Percentiles rank a stretch among this genome's conserved stretches.
phyloP scores from a whole-genome alignment of 2,329 filamentous ascomycete genomes.

The Calonectria naviculata region DNA sequence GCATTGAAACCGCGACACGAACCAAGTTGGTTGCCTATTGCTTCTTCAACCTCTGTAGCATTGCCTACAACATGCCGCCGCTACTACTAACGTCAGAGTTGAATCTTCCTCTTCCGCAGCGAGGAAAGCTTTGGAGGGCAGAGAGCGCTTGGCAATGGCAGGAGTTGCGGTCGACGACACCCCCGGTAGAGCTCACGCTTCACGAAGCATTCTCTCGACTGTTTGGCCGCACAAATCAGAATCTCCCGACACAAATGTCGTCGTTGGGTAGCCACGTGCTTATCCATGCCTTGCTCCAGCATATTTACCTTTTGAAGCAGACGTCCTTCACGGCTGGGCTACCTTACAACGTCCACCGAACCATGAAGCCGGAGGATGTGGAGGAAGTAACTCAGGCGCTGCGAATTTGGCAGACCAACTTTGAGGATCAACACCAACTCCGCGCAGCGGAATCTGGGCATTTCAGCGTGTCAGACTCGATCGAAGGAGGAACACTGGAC shows the following conservation, averaged over 20 bases:
- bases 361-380: slow-evolving; percentile 64
- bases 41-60: slow-evolving; percentile 72
- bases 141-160: slow-evolving; percentile 71
- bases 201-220: slow-evolving; percentile 68
- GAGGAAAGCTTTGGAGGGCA: slow-evolving; percentile 67
- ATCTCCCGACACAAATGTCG: slow-evolving; percentile 61
- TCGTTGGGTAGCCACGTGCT: slow-evolving; percentile 77
- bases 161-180: slow-evolving; percentile 63
- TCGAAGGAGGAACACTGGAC: slow-evolving; percentile 69
- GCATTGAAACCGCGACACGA: slow-evolving; percentile 65
- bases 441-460: slow-evolving; percentile 61
- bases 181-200: slow-evolving; percentile 62
- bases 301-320: slow-evolving; percentile 77
- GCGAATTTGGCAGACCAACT: slow-evolving; percentile 67
- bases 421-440: slow-evolving; percentile 66
- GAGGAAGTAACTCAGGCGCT: slow-evolving; percentile 67
- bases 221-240: slow-evolving; percentile 62
- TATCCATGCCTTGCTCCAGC: slow-evolving; percentile 78
- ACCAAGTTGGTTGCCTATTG: slow-evolving; percentile 71
- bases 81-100: slow-evolving; percentile 68
- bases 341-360: slow-evolving; percentile 61
- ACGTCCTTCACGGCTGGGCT: slow-evolving; percentile 63
- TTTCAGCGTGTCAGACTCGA: slow-evolving; percentile 60
- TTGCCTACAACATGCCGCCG: slow-evolving; percentile 70
- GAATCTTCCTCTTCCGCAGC: slow-evolving; percentile 65